Base-by-base conservation (phyloP, 1,284 basidiomycete genomes). In the Microbotryum lychnidis-dioicae region DNA sequence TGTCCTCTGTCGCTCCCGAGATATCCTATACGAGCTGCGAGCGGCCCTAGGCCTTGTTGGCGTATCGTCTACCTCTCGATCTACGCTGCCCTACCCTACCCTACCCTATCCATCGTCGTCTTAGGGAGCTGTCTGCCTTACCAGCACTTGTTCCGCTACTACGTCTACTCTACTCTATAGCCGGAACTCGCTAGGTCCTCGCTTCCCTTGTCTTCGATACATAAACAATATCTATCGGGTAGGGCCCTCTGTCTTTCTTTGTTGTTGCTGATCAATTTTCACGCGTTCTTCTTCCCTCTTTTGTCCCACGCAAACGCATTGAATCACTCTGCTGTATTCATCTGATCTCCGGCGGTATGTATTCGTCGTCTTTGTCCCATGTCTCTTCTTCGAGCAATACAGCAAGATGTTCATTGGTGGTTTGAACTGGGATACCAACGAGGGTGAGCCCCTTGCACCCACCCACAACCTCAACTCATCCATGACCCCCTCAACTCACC, bases 361-460 rank as follows among this genome's bases (percentile, higher is more conserved):
- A 66, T 61, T 56, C 60, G 75, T 75, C 70, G 65, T 71, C 54
- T 68, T 69, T 50, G 56, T 33, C 62, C 46, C 23, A 57, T 66
- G 67, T 46, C 58, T 63, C 72, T 69, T 67, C n/a, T 67, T 76
- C 23, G 18, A 20, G 42, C 46, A 33, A 33, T 58, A 76, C 82
- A 94, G 92, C 77, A 97, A 97, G 81, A 96, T 93, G 91, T 96
- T 96, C 75, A 89, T 96, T 72, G 91, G 91, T 68, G 91, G 92
- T 68, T 80, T 96, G 62, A 93, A 94, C 79, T 96, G 92, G 91
- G 91, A 96, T 76, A 96, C 91, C 68, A 91, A 88, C 73, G 92
- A 96, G 79, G 91, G 91, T 82, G 62, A 72, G 77, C 49, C 12
- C 1, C 18, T 27, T 48, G 33, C 20, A 31, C 18, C 49, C 49